Evolutionary conservation across 352 stramenopile genomes (phyloP).

Genomic region (Phytopythium ostracodes): DNA sequence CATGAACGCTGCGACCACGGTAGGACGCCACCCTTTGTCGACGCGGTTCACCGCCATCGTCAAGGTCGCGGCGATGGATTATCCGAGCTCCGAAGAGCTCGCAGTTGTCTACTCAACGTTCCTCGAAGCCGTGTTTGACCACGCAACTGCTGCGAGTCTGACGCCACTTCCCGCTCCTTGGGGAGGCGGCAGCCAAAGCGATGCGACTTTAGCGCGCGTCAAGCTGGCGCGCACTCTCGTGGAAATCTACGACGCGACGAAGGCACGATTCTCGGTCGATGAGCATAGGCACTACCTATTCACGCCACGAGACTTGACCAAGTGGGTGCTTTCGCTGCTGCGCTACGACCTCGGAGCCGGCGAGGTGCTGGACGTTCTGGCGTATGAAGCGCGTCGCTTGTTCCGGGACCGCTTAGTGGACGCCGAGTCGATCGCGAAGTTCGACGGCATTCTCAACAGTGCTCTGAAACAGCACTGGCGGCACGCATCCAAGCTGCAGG

Average conservation of each 20-base stretch:
- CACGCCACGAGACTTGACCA: constrained; percentile 90
- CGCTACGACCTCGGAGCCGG: constrained; percentile 89
- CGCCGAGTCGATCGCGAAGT: constrained; percentile 61
- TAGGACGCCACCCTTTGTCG: constrained; percentile 88
- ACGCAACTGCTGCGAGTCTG: constrained; percentile 40
- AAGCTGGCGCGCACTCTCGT: constrained; percentile 88
- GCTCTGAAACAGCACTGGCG: constrained; percentile 86
- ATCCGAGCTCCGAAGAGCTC: constrained; percentile 89
- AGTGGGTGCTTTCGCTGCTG: constrained; percentile 87
- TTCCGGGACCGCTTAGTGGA: constrained; percentile 92
- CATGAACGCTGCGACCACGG: constrained; percentile 93
- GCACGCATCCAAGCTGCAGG: constrained; percentile 67
- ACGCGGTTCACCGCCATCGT: constrained; percentile 94
- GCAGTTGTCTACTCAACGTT: constrained; percentile 88
- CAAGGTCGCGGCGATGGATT: constrained; percentile 92
- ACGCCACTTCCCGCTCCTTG: neutral
- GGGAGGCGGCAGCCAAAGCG: constrained; percentile 4
- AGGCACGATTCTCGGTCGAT: constrained; percentile 90
- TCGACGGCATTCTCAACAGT: constrained; percentile 81
- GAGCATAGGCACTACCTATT: constrained; percentile 95
- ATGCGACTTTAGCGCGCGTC: constrained; percentile 27
- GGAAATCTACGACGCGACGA: constrained; percentile 88
- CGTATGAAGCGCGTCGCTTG: constrained; percentile 84
- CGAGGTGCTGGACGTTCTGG: constrained; percentile 88
- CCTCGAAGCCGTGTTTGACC: constrained; percentile 71